A percentile compares a stretch with the other conserved stretches of the same genome.
Evolutionary conservation across 345 rosid species (phyloP).

Genomic region (Hibiscus mutabilis): DNA sequence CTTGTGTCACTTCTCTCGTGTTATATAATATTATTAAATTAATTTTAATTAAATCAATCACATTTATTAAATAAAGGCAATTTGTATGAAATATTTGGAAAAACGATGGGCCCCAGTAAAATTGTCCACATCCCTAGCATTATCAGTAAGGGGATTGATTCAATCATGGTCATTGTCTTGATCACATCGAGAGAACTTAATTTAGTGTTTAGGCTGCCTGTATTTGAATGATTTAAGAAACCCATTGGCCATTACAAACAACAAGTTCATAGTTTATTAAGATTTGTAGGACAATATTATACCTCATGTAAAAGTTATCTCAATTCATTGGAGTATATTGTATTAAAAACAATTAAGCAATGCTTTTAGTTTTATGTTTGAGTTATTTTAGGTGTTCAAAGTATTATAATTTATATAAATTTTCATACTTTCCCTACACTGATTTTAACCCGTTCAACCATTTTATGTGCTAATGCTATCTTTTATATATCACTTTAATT

Average conservation of each 20-base stretch:
- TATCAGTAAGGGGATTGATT: not conserved
- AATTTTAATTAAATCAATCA: not conserved
- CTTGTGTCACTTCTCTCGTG: not conserved
- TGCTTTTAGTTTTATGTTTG: too few relatives aligned
- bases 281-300: too few relatives aligned
- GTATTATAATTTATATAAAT: too few relatives aligned
- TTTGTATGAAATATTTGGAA: not conserved
- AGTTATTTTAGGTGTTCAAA: too few relatives aligned
- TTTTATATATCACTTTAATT: too few relatives aligned
- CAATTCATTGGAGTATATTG: too few relatives aligned
- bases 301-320: too few relatives aligned
- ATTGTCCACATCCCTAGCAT: not conserved
- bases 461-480: too few relatives aligned
- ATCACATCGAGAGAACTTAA: not conserved
- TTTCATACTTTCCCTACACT: too few relatives aligned
- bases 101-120: too few relatives aligned
- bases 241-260: not conserved
- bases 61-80: not conserved
- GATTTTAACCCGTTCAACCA: too few relatives aligned
- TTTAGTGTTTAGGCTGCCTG: not conserved
- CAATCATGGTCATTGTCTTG: not conserved
- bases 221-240: not conserved
- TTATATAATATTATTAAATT: not conserved
- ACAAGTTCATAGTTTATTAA: not conserved
- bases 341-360: too few relatives aligned